Evolutionary conservation across 345 rosid species (phyloP).

Genomic region (Arabidopsis suecica): DNA sequence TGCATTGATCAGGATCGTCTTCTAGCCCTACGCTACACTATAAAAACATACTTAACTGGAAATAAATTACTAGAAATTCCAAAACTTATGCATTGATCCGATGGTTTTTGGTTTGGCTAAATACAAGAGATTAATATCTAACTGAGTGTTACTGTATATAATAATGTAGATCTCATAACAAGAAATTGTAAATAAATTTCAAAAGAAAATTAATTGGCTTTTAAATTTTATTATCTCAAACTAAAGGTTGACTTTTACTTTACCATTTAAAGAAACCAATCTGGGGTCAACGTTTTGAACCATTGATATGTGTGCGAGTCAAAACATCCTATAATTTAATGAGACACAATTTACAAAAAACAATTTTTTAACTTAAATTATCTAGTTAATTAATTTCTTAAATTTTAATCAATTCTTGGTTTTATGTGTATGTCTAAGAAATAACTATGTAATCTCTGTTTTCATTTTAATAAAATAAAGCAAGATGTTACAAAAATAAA

Average conservation of each 20-base stretch:
- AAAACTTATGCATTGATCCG: neutral
- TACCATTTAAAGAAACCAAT: neutral
- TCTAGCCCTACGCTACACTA: neutral
- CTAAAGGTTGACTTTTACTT: constrained; percentile 18
- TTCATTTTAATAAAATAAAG: too few relatives aligned
- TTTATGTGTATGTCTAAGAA: too few relatives aligned
- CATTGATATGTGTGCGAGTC: constrained; percentile 15
- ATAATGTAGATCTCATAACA: neutral
- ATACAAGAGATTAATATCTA: too few relatives aligned
- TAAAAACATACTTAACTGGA: neutral
- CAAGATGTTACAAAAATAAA: too few relatives aligned
- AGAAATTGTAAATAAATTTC: neutral
- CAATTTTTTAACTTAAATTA: too few relatives aligned
- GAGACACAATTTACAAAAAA: neutral
- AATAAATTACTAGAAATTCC: neutral
- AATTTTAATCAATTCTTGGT: too few relatives aligned
- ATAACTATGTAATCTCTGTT: too few relatives aligned
- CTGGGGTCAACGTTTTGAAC: constrained; percentile 15
- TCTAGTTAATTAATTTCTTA: too few relatives aligned
- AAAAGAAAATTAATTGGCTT: too few relatives aligned
- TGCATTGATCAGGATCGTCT: neutral
- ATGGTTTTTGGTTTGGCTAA: too few relatives aligned
- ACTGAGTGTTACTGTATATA: too few relatives aligned
- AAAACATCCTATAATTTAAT: constrained; percentile 1
- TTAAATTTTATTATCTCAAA: neutral